These are phyloP conservation scores for Talaromyces nanjingensis DNA, from an alignment of 495 filamentous ascomycete genomes.

Conservation along the genomic window DNA sequence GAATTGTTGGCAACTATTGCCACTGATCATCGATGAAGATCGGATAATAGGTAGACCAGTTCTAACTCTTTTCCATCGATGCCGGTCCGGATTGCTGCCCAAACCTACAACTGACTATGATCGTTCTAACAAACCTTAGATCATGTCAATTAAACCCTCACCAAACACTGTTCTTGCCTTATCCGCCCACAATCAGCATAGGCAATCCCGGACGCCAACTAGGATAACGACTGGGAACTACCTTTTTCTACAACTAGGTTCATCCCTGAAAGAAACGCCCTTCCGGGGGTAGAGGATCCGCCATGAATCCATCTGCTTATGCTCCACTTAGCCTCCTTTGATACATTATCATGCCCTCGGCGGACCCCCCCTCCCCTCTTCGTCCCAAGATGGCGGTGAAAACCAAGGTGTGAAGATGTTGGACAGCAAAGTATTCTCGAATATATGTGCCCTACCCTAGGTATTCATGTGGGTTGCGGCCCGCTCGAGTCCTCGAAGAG, in stretches of 20 bases:
- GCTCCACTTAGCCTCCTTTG: background rate
- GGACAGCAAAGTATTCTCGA: conserved; percentile 5
- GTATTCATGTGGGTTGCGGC: background rate
- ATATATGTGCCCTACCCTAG: conserved; percentile 1
- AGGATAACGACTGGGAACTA: background rate
- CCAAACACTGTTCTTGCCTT: background rate
- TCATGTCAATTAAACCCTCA: background rate
- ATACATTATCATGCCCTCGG: background rate
- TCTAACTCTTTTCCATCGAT: background rate
- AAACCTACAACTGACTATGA: background rate
- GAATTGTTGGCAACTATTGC: background rate
- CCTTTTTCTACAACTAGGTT: conserved; percentile 4
- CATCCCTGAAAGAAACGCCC: conserved; percentile 7
- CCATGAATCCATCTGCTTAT: background rate
- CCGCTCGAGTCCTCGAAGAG: conserved; percentile 1
- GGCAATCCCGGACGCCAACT: background rate
- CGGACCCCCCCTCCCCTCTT: background rate
- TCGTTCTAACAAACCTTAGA: conserved; percentile 4
- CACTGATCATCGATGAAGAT: background rate
- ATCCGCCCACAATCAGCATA: background rate
- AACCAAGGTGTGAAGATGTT: background rate
- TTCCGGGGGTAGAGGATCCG: background rate
- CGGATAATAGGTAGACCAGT: background rate
- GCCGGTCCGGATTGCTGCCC: conserved; percentile 4
- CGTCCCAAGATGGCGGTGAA: background rate